Conservation (phyloP, 2,329 filamentous ascomycete species). For the Paecilomyces sp. region DNA sequence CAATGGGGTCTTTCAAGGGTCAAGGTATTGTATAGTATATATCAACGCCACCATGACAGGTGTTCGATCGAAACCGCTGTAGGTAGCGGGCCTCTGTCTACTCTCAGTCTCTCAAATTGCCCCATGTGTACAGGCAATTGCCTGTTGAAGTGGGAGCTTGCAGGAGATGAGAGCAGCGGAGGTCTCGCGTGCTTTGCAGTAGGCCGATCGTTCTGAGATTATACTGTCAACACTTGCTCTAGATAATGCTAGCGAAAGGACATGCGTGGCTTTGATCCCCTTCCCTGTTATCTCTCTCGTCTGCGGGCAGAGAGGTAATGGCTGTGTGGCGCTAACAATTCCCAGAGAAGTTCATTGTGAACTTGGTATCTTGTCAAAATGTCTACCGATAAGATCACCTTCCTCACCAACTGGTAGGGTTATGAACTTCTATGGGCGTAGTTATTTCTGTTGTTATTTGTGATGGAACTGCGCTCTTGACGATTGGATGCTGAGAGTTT, state of each 20-base stretch:
- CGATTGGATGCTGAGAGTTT: constrained; percentile 10
- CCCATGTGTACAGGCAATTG: neutral
- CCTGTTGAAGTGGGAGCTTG: neutral
- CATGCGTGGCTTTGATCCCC: constrained; percentile 61
- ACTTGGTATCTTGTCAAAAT: constrained; percentile 48
- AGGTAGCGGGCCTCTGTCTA: constrained; percentile 5
- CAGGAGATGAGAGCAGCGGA: constrained; percentile 18
- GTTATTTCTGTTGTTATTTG: neutral
- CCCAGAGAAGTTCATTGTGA: constrained; percentile 3
- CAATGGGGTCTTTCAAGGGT: constrained; percentile 25
- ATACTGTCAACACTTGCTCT: constrained; percentile 81
- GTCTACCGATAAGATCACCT: constrained; percentile 79
- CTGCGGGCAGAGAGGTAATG: neutral
- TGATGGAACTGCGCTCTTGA: neutral
- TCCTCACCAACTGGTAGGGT: constrained; percentile 72
- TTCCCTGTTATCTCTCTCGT: constrained; percentile 12
- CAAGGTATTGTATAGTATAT: constrained; percentile 39
- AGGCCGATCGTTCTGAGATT: constrained; percentile 56
- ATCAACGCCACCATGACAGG: constrained; percentile 37
- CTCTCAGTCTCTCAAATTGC: neutral
- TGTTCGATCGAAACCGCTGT: constrained; percentile 23
- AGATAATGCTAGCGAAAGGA: constrained; percentile 84
- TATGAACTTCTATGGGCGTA: neutral
- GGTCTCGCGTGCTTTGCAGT: constrained; percentile 11
- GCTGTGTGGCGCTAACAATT: constrained; percentile 5